Conservation (phyloP, 2,329 filamentous ascomycete species). For the Tricladium varicosporioides region DNA sequence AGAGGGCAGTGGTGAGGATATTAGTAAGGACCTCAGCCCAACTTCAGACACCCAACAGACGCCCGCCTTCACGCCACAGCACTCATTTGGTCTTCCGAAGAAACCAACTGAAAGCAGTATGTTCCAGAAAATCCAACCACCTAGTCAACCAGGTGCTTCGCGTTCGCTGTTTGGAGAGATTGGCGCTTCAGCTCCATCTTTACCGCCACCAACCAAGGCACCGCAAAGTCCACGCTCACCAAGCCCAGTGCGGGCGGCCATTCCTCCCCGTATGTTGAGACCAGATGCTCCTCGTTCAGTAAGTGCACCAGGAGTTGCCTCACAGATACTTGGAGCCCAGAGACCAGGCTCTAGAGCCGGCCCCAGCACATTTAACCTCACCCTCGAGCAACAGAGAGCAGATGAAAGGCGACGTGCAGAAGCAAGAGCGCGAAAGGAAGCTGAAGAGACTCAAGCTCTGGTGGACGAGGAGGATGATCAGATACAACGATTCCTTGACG, state of each 20-base stretch:
- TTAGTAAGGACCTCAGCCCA: slow-evolving; percentile 62
- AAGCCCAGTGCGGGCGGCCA: slow-evolving; percentile 63
- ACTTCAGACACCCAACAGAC: slow-evolving; percentile 45
- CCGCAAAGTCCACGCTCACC: slow-evolving; percentile 64
- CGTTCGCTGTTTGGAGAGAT: slow-evolving; percentile 54
- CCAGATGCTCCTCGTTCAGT: slow-evolving; percentile 55
- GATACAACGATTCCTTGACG: slow-evolving; percentile 60
- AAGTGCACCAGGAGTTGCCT: slow-evolving; percentile 58
- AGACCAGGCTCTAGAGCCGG: slow-evolving; percentile 44
- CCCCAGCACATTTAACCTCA: slow-evolving; percentile 22
- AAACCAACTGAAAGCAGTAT: slow-evolving; percentile 32
- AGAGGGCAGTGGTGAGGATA: slow-evolving; percentile 55
- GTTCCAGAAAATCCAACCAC: slow-evolving; percentile 46
- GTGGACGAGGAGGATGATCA: slow-evolving; percentile 69
- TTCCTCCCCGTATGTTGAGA: slow-evolving; percentile 49
- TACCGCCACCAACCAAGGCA: slow-evolving; percentile 45
- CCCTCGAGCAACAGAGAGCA: slow-evolving; percentile 26
- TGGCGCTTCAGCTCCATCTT: slow-evolving; percentile 50
- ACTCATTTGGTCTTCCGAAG: slow-evolving; percentile 53
- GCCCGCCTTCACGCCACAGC: slow-evolving; percentile 54
- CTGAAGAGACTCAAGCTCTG: slow-evolving; percentile 55
- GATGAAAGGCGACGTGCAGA: slow-evolving; percentile 30
- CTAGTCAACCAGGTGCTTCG: slow-evolving; percentile 42
- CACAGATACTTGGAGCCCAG: slow-evolving; percentile 47
- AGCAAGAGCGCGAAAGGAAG: slow-evolving; percentile 53